Base-by-base conservation (phyloP, 441 rosid species). In the Rhodomyrtus psidioides region DNA sequence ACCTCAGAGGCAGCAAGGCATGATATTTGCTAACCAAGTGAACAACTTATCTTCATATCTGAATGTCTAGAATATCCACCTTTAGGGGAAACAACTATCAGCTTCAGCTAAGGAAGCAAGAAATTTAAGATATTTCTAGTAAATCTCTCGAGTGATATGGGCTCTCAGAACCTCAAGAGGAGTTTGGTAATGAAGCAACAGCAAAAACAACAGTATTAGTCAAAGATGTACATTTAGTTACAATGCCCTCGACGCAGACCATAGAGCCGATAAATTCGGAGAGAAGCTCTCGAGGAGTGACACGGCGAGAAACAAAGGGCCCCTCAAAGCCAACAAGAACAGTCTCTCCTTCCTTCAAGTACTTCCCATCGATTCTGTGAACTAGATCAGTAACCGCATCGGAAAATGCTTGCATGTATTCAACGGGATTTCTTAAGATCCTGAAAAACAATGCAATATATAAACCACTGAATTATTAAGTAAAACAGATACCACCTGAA, bases 171-270 rank as follows among this genome's bases (percentile, higher is more conserved):
- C 51, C 79, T 19, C 51, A 10, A 39, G 9, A 65, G 75, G 76
- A 19, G 76, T 65, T 65, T 65, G 76, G 76, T 9, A 65, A 34
- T 26, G 46, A 58, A 58, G 53, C 53, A 39, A 34, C 60, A 17
- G 46, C 27, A 82, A 65, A 39, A 27, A 15, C 21, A 42, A 46
- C 28, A 81, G 23, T 26, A 83, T 62, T 62, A 19, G 55, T 56
- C 83, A n/a, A 82, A 81, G 21, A 55, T n/a, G 55, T 94, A 96
- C 99, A 97, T 93, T 97, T 97, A 24, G 99, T 95, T 87, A 97
- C 92, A 86, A 97, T 97, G 88, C 99, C 99, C 83, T 95, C 98
- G 21, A 96, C 97, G 85, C 98, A 94, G 84, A 97, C 98, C 98
- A 97, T 91, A 81, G 99, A 96, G 84, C 99, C 99, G 84, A 97